These are phyloP conservation scores for Sphenostylis stenocarpa DNA, from an alignment of 306 rosid genomes.

Conservation along the genomic window DNA sequence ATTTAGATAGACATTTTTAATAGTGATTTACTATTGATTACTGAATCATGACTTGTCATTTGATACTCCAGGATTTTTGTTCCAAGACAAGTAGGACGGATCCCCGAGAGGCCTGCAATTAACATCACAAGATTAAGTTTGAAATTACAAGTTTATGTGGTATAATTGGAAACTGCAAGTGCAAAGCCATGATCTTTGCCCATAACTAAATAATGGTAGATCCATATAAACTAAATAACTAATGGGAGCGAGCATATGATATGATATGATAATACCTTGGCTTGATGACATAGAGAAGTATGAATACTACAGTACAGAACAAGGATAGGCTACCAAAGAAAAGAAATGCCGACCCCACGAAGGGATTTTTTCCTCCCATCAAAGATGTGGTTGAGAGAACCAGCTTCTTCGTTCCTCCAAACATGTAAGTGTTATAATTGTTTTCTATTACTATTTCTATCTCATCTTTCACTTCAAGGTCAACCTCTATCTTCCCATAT, in stretches of 20 bases:
- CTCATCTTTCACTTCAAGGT: constrained; percentile 63
- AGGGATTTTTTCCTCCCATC: constrained; percentile 84
- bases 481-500: constrained; percentile 75
- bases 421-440: constrained; percentile 78
- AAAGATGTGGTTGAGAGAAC: constrained; percentile 81
- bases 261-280: constrained; percentile 64
- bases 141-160: neutral
- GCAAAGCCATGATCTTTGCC: neutral
- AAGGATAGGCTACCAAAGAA: constrained; percentile 65
- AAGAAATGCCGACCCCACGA: constrained; percentile 75
- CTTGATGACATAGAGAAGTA: constrained; percentile 66
- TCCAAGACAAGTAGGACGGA: constrained; percentile 90
- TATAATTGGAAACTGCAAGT: neutral
- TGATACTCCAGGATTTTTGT: constrained; percentile 47
- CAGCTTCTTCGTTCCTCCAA: constrained; percentile 67
- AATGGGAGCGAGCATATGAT: neutral
- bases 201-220: neutral
- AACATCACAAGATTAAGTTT: neutral
- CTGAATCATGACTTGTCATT: constrained; percentile 19
- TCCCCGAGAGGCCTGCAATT: constrained; percentile 90
- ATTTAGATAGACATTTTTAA: no score
- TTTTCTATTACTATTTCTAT: constrained; percentile 61
- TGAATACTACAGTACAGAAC: constrained; percentile 56
- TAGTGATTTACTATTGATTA: no score
- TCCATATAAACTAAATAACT: neutral